Evolutionary conservation across 1,284 basidiomycete species (phyloP).

Genomic region (Boletellus sp.): DNA sequence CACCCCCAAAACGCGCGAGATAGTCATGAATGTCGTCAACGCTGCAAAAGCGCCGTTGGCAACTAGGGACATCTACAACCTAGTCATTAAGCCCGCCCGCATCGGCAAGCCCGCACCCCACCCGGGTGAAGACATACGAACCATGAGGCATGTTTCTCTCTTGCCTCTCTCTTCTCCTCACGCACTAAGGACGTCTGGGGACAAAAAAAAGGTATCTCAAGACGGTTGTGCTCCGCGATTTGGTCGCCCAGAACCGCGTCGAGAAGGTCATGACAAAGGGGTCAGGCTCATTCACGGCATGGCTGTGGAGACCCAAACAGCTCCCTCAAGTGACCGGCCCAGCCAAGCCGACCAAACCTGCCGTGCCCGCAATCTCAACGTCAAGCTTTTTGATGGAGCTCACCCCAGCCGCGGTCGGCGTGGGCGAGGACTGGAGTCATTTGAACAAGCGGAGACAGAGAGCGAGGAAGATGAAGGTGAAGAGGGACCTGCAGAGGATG

Average conservation of each 20-base stretch:
- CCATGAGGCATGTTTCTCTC: conserved; percentile 42
- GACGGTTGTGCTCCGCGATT: conserved; percentile 45
- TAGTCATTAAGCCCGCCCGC: conserved; percentile 14
- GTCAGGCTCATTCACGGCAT: conserved; percentile 31
- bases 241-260: conserved; percentile 42
- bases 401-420: conserved; percentile 41
- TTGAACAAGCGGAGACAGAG: conserved; percentile 51
- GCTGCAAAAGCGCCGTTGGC: conserved; percentile 20
- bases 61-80: conserved; percentile 30
- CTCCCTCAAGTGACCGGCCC: background rate
- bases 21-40: conserved; percentile 17
- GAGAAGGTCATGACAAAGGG: conserved; percentile 38
- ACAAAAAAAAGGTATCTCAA: conserved; percentile 52
- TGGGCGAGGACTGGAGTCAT: conserved; percentile 53
- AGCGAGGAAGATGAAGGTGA: conserved; percentile 39
- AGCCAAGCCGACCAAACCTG: background rate
- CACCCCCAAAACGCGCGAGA: conserved; percentile 23
- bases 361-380: background rate
- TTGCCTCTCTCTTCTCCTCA: too few relatives aligned
- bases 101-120: conserved; percentile 31
- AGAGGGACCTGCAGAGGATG: conserved; percentile 32
- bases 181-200: background rate
- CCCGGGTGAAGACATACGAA: conserved; percentile 47
- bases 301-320: conserved; percentile 38
- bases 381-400: conserved; percentile 13